A percentile compares a stretch with the other conserved stretches of the same genome.
These are phyloP conservation scores for Leptomonas seymouri DNA, from an alignment of 208 protist species.

Conservation along the genomic window DNA sequence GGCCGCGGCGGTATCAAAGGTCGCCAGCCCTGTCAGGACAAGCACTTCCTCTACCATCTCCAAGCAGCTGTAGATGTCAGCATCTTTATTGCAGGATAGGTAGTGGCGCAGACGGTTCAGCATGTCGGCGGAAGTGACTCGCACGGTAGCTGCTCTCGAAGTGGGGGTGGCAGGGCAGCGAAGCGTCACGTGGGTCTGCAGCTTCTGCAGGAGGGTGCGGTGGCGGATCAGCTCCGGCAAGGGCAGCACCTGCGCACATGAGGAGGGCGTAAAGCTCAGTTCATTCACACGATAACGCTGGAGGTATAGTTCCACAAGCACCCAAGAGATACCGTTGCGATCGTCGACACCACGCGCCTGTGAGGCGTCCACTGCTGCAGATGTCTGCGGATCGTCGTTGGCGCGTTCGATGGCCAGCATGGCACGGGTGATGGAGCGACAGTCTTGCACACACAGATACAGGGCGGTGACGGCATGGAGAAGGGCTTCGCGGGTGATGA, in stretches of 20 bases:
- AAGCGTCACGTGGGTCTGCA: conserved; percentile 34
- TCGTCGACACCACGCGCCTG: background rate
- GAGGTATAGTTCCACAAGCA: conserved; percentile 46
- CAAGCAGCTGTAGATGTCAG: conserved; percentile 54
- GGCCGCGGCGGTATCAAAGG: conserved; percentile 24
- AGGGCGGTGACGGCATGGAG: conserved; percentile 68
- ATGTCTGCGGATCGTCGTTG: background rate
- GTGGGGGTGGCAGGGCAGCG: background rate
- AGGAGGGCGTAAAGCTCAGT: conserved; percentile 36
- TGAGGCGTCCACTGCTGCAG: background rate
- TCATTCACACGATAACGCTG: conserved; percentile 22
- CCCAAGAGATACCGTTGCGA: conserved; percentile 29
- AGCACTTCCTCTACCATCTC: conserved; percentile 66
- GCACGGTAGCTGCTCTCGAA: background rate
- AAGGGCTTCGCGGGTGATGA: conserved; percentile 38
- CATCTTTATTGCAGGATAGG: conserved; percentile 28
- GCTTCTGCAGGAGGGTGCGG: conserved; percentile 51
- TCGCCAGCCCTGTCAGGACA: conserved; percentile 35
- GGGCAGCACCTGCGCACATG: conserved; percentile 36
- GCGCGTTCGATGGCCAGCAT: conserved; percentile 18
- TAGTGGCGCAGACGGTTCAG: conserved; percentile 51
- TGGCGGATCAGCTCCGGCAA: conserved; percentile 39
- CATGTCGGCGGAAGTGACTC: conserved; percentile 31
- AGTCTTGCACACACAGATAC: conserved; percentile 63
- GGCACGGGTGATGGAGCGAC: conserved; percentile 36